Base-by-base conservation (phyloP, 192 early-diverging fungal species). In the Paraglomus brasilianum region DNA sequence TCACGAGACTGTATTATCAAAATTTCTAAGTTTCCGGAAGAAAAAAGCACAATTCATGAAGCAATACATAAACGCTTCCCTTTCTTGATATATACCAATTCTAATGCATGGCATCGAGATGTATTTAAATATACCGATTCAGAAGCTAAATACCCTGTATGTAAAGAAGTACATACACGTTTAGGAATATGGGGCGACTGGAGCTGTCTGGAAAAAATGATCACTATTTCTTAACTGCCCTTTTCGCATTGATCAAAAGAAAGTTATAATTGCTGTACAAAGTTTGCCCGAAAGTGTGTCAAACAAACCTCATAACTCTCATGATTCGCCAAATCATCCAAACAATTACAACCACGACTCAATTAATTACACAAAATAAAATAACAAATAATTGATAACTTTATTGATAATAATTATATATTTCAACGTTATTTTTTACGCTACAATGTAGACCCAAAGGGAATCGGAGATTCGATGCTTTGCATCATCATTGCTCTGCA, bases 161-260 rank as follows among this genome's bases (percentile, higher is more conserved):
- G 59, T 22, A 45, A 43, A n/a, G 40, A 41, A 5, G 11, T 44
- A 42, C 59, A 62, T 22, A 62, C 40, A 62, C 59, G 24, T 62
- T 5, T 39, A 62, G 59, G 59, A n/a, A 62, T 62, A 45, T 62
- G 59, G 59, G 59, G 59, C n/a, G 59, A 62, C 21, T 62, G 59
- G 59, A 61, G 36, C 15, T 61, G 59, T 40, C 59, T 40, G 21
- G 38, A 43, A 44, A 61, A 43, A 61, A n/a, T n/a, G n/a, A n/a
- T n/a, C n/a, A n/a, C n/a, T n/a, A n/a, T n/a, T n/a, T n/a, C n/a
- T n/a, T n/a, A n/a, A n/a, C n/a, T n/a, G n/a, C n/a, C n/a, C n/a
- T n/a, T n/a, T n/a, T n/a, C n/a, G n/a, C n/a, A n/a, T n/a, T 53
- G 52, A n/a, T 21, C 19, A 53, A 21, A 21, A n/a, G 19, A 53